phyloP scores from a whole-genome alignment of 2,329 filamentous ascomycete species.

The Paracoccidioides brasiliensis region DNA sequence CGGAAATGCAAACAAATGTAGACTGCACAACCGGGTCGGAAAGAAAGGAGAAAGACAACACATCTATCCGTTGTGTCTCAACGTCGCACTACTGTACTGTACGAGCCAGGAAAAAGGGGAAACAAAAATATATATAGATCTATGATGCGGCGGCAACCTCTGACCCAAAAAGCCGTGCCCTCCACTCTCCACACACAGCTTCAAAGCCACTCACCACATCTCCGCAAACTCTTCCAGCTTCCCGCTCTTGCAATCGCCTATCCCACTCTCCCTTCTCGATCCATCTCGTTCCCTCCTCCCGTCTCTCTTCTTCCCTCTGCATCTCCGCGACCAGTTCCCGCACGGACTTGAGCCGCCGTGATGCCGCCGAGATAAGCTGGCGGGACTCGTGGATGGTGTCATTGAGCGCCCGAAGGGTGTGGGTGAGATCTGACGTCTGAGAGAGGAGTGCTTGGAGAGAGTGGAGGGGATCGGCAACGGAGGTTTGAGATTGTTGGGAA shows the following conservation, averaged over 20 bases:
- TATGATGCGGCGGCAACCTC: conserved; percentile 17
- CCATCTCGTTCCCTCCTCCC: conserved; percentile 72
- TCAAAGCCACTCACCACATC: conserved; percentile 90
- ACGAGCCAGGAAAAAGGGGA: conserved; percentile 1
- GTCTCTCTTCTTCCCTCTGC: conserved; percentile 65
- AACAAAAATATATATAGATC: background rate
- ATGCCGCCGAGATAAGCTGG: conserved; percentile 72
- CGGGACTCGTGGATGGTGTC: conserved; percentile 91
- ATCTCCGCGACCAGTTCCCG: conserved; percentile 79
- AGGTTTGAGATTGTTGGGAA: conserved; percentile 14
- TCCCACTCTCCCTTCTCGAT: conserved; percentile 75
- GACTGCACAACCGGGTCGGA: background rate
- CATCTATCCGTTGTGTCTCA: background rate
- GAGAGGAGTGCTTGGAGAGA: conserved; percentile 57
- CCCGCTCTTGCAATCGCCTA: conserved; percentile 57
- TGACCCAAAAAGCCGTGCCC: conserved; percentile 54
- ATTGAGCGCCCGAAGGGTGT: conserved; percentile 71
- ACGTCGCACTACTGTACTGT: background rate
- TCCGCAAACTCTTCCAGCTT: conserved; percentile 70
- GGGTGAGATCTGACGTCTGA: conserved; percentile 59
- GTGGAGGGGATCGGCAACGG: conserved; percentile 38
- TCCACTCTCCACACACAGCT: conserved; percentile 74
- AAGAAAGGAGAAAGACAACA: background rate
- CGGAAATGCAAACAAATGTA: background rate
- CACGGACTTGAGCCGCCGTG: conserved; percentile 64